Evolutionary conservation across 1,284 basidiomycete species (phyloP).

Genomic region (Puccinia novopanici): DNA sequence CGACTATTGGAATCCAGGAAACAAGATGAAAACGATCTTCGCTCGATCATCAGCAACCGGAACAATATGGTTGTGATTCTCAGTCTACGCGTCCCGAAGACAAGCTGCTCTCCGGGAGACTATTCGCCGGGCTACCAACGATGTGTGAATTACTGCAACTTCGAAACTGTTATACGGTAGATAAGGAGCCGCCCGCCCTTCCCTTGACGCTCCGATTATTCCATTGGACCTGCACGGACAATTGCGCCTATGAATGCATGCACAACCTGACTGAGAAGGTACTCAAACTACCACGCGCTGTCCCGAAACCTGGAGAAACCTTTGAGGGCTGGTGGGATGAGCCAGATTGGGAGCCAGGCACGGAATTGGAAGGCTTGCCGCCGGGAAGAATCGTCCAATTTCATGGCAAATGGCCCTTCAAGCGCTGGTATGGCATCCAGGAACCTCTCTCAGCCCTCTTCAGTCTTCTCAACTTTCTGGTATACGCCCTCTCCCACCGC

Average conservation of each 20-base stretch:
- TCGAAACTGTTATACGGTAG: conserved; percentile 55
- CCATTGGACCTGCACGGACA: conserved; percentile 74
- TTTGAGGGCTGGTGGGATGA: conserved; percentile 41
- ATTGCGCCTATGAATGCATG: conserved; percentile 88
- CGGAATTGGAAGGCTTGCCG: conserved; percentile 54
- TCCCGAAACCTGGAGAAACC: conserved; percentile 24
- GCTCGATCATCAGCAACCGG: background rate
- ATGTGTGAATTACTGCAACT: conserved; percentile 64
- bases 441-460: conserved; percentile 91
- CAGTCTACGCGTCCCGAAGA: background rate
- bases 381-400: conserved; percentile 66
- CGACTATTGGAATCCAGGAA: background rate
- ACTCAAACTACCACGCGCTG: conserved; percentile 59
- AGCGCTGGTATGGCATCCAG: conserved; percentile 69
- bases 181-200: conserved; percentile 60
- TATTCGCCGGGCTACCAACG: conserved; percentile 65
- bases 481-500: conserved; percentile 67
- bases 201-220: conserved; percentile 52
- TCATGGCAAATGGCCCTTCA: conserved; percentile 96
- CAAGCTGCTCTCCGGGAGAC: conserved; percentile 63
- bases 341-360: conserved; percentile 27
- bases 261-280: conserved; percentile 75
- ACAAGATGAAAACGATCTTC: background rate
- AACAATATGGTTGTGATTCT: background rate
- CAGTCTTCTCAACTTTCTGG: conserved; percentile 78